A percentile compares a stretch with the other conserved stretches of the same genome.
These are phyloP conservation scores for Aspergillus ostianus DNA, from an alignment of 495 filamentous ascomycete species.

Conservation along the genomic window DNA sequence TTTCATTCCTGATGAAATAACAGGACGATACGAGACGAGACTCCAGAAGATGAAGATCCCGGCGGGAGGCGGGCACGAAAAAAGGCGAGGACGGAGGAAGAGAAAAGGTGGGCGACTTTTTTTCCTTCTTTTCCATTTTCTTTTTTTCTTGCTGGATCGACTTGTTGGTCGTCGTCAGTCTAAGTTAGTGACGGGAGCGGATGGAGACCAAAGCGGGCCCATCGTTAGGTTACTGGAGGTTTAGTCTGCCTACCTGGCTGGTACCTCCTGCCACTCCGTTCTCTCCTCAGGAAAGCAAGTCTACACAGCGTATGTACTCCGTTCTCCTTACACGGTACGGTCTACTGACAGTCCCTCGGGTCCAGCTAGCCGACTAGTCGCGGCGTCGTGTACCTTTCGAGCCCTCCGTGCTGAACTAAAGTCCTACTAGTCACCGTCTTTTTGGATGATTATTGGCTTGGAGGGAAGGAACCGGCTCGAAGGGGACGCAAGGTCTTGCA, in stretches of 20 bases:
- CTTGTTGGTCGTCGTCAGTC: constrained; percentile 6
- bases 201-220: constrained; percentile 13
- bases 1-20: neutral
- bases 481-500: constrained; percentile 19
- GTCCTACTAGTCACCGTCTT: neutral
- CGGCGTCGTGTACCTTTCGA: neutral
- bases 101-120: constrained; percentile 10
- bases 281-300: too few relatives aligned
- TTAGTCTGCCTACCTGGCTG: too few relatives aligned
- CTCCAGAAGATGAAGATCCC: constrained; percentile 17
- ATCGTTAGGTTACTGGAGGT: constrained; percentile 3
- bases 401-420: neutral
- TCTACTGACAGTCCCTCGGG: neutral
- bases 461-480: constrained; percentile 8
- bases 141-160: neutral
- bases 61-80: constrained; percentile 8
- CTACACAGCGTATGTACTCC: too few relatives aligned
- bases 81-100: neutral
- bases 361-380: neutral
- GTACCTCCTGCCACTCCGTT: neutral
- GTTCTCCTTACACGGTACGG: neutral
- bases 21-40: too few relatives aligned
- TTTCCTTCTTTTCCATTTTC: neutral
- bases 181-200: constrained; percentile 10
- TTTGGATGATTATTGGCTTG: neutral